These are phyloP conservation scores for Rutstroemia sp. DNA, from an alignment of 2,329 filamentous ascomycete species.

Conservation along the genomic window DNA sequence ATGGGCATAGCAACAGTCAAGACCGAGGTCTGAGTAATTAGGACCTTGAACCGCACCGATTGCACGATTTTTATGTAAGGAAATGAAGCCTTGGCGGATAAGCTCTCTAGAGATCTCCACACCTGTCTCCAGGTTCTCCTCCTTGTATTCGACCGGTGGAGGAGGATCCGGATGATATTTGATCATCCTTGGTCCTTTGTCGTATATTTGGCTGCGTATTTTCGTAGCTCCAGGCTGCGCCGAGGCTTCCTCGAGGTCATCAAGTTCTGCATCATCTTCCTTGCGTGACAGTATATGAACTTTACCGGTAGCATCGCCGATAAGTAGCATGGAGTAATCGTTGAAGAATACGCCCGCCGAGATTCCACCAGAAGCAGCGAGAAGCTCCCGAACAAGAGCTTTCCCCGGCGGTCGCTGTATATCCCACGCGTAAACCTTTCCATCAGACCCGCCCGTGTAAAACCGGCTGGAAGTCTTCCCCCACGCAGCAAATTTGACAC, in stretches of 20 bases:
- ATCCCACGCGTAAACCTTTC: constrained; percentile 57
- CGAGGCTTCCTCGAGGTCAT: constrained; percentile 11
- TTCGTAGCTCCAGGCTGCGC: constrained; percentile 15
- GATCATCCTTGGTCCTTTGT: neutral
- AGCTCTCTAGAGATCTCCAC: constrained; percentile 29
- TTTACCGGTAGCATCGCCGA: constrained; percentile 55
- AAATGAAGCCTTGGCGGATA: constrained; percentile 36
- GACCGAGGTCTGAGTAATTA: constrained; percentile 37
- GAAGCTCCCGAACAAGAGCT: constrained; percentile 44
- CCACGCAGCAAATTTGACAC: constrained; percentile 59
- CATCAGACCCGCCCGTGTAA: constrained; percentile 58
- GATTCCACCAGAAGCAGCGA: constrained; percentile 49
- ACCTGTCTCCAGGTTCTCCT: neutral
- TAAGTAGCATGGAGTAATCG: constrained; percentile 44
- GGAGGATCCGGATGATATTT: neutral
- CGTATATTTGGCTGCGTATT: neutral
- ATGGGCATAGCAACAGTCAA: constrained; percentile 44
- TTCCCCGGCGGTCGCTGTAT: constrained; percentile 36
- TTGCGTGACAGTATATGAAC: constrained; percentile 45
- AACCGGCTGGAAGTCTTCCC: constrained; percentile 48
- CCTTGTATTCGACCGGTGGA: neutral
- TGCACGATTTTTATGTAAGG: constrained; percentile 36
- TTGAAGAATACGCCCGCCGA: constrained; percentile 52
- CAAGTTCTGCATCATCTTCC: constrained; percentile 33
- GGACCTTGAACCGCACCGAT: constrained; percentile 51